Percentiles rank a stretch among this genome's conserved stretches.
Evolutionary conservation across 148 eudicot genomes (phyloP).

Genomic region (Chenopodium quinoa): DNA sequence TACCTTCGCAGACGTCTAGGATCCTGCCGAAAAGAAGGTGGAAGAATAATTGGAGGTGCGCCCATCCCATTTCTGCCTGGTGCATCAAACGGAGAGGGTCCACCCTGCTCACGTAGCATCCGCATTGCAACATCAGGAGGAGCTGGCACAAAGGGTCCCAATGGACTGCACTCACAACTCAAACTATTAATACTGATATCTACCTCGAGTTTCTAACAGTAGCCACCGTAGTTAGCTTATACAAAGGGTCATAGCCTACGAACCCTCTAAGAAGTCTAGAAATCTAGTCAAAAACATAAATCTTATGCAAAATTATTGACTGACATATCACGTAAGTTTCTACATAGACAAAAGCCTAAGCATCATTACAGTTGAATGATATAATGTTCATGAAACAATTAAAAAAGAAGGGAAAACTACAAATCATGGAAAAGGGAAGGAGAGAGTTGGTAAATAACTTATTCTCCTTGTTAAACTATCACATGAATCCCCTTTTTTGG

Average conservation of each 20-base stretch:
- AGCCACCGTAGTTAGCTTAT: neutral
- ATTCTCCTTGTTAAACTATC: neutral
- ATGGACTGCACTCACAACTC: slow-evolving; percentile 56
- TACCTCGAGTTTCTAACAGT: neutral
- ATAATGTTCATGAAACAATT: neutral
- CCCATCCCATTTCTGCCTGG: slow-evolving; percentile 66
- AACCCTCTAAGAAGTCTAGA: neutral
- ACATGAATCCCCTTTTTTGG: neutral
- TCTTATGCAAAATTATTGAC: too few species aligned
- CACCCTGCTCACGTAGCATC: slow-evolving; percentile 93
- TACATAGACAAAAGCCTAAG: neutral
- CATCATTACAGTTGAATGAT: neutral
- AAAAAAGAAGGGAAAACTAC: neutral
- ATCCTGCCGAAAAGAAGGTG: slow-evolving; percentile 84
- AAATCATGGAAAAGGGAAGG: neutral
- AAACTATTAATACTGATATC: slow-evolving; percentile 1
- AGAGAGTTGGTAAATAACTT: neutral
- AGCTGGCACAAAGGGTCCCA: slow-evolving; percentile 98
- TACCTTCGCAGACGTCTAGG: slow-evolving; percentile 94
- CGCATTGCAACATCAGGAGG: slow-evolving; percentile 98
- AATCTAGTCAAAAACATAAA: too few species aligned
- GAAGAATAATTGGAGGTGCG: slow-evolving; percentile 68
- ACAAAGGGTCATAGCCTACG: neutral
- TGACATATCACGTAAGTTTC: too few species aligned
- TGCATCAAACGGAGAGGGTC: slow-evolving; percentile 75